Percentiles rank a stretch among this genome's conserved stretches.
These are phyloP conservation scores for Cordyceps fumosorosea DNA, from an alignment of 2,329 filamentous ascomycete genomes.

Conservation along the genomic window DNA sequence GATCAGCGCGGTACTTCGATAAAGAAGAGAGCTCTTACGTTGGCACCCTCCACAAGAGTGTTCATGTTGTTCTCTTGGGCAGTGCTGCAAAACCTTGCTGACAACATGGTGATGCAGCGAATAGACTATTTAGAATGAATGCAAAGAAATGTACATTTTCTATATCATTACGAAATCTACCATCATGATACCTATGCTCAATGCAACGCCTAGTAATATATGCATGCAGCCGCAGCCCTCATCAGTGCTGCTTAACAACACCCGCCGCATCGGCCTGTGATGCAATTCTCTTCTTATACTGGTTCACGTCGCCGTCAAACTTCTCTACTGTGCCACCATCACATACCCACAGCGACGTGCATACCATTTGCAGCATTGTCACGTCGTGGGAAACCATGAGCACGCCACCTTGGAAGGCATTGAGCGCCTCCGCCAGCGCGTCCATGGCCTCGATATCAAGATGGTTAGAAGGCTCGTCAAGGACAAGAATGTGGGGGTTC, in stretches of 20 bases:
- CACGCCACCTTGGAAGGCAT: constrained; percentile 86
- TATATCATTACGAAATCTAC: background rate
- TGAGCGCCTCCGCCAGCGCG: constrained; percentile 76
- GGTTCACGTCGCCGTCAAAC: constrained; percentile 89
- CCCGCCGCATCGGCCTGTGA: constrained; percentile 83
- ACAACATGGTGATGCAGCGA: too few species aligned
- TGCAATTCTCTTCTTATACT: constrained; percentile 94
- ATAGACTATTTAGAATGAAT: background rate
- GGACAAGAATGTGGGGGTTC: constrained; percentile 93
- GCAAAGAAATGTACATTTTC: background rate
- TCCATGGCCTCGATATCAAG: constrained; percentile 99
- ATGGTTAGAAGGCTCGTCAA: constrained; percentile 98
- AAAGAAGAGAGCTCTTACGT: too few species aligned
- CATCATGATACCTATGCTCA: background rate
- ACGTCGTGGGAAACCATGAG: constrained; percentile 99
- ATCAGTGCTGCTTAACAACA: constrained; percentile 63
- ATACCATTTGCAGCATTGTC: constrained; percentile 96
- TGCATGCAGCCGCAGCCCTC: background rate
- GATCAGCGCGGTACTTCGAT: too few species aligned
- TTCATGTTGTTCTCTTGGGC: too few species aligned
- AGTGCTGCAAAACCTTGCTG: background rate
- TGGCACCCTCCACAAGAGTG: too few species aligned
- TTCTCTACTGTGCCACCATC: constrained; percentile 91
- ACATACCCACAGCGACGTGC: constrained; percentile 92
- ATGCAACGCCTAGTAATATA: constrained; percentile 6